Conservation (phyloP, 495 filamentous ascomycete species). For the Penicillium ucsense region DNA sequence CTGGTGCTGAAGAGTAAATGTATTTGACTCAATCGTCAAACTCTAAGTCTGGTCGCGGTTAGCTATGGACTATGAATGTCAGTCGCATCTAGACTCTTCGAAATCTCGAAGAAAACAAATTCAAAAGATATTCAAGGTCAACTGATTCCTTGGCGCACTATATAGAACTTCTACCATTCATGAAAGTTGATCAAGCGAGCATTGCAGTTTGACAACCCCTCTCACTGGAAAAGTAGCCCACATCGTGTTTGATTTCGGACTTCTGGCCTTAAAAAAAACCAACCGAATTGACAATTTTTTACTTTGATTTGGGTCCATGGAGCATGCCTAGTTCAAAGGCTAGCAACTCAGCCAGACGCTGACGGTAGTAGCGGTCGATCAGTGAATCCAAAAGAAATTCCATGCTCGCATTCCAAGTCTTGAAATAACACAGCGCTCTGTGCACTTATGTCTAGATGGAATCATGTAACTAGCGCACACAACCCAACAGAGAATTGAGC, state of each 20-base stretch:
- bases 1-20: conserved; percentile 52
- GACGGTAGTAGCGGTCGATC: too few relatives aligned
- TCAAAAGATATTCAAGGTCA: conserved; percentile 21
- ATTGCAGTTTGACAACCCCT: not conserved
- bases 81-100: conserved; percentile 3
- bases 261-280: too few relatives aligned
- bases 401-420: too few relatives aligned
- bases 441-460: too few relatives aligned
- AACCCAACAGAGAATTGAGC: too few relatives aligned
- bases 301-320: too few relatives aligned
- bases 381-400: too few relatives aligned
- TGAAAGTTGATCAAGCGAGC: not conserved
- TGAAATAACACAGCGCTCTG: too few relatives aligned
- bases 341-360: too few relatives aligned
- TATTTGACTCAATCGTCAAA: conserved; percentile 1
- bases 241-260: not conserved
- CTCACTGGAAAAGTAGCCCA: not conserved
- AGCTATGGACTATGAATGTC: conserved; percentile 2
- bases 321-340: too few relatives aligned
- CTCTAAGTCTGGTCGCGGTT: conserved; percentile 1
- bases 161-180: conserved; percentile 6
- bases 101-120: conserved; percentile 3
- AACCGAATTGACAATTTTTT: too few relatives aligned
- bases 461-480: too few relatives aligned
- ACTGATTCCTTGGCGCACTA: conserved; percentile 6